phyloP scores from a whole-genome alignment of 139 green algal species.

The Pleodorina starrii region DNA sequence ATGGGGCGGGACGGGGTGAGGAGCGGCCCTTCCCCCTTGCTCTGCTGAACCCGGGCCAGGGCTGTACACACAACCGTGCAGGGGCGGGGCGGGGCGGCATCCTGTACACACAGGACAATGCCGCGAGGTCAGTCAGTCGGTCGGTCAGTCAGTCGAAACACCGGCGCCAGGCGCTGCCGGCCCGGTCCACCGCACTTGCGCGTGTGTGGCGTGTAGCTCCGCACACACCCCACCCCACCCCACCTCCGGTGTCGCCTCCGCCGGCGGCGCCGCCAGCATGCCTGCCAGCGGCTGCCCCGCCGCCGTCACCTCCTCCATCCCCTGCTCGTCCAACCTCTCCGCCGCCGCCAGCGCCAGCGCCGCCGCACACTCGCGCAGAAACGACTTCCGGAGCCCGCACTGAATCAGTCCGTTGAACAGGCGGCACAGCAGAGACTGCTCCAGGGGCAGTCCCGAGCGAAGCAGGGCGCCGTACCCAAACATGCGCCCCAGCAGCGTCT shows the following conservation, averaged over 20 bases:
- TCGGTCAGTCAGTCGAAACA: too few relatives aligned
- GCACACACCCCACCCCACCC: too few relatives aligned
- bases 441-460: slow-evolving; percentile 56
- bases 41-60: too few relatives aligned
- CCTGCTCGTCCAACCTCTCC: slow-evolving; percentile 1
- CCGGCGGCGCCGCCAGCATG: slow-evolving; percentile 8
- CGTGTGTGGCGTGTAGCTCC: too few relatives aligned
- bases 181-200: too few relatives aligned
- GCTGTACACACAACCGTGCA: too few relatives aligned
- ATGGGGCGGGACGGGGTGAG: too few relatives aligned
- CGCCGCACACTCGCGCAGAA: slow-evolving; percentile 76
- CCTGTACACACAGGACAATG: too few relatives aligned
- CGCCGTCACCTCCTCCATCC: slow-evolving; percentile 6
- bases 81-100: too few relatives aligned
- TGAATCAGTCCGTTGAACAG: slow-evolving; percentile 61
- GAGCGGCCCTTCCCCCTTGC: too few relatives aligned
- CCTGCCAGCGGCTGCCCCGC: not conserved
- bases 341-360: slow-evolving; percentile 62
- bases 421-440: not conserved
- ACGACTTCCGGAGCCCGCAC: slow-evolving; percentile 73
- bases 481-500: slow-evolving; percentile 78
- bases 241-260: slow-evolving; percentile 43
- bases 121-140: too few relatives aligned
- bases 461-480: slow-evolving; percentile 80
- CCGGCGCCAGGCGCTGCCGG: too few relatives aligned